Evolutionary conservation across 192 early-diverging fungal genomes (phyloP), one percentile per base, ranked within the genome.

Genomic region (Umbelopsis vinacea): DNA sequence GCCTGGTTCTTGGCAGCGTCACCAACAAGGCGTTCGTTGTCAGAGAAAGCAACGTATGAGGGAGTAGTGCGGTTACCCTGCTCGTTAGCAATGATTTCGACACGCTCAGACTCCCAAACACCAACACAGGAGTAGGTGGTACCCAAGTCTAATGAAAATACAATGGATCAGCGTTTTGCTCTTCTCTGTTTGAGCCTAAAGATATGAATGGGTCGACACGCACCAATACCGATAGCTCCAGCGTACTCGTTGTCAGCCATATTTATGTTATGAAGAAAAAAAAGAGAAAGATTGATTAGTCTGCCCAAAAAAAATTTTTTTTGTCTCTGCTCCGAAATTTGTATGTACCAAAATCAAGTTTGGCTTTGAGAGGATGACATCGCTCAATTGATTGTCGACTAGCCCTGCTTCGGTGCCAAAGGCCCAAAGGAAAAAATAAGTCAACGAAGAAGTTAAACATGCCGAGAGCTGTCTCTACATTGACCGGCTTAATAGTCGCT

Each of bases 1-100:
- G 93, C 93, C 90, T 96, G 95, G 88, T 97, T 99, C 92, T 97
- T 99, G 79, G 97, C 96, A 73, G 97, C 94, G 84, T 99, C 96
- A 82, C 97, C 97, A 77, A 99, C 96, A 73, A 99, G 90, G 86
- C 97, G 96, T 90, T 99, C 97, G 76, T 88, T 81, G 88, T 97
- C 97, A 68, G 95, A 94, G 88, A 99, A 99, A 53, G 79, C 95
- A 70, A 99, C 97, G 74, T 97, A 97, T 72, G 95, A 96, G 66
- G 97, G 96, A 66, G 96, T 99, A 71, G 95, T 99, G 76, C 97
- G 93, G 91, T 97, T 96, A 83, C 97, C 97, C 88, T 99, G 96
- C 85, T 97, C 97, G 88, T 99, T 99, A 86, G 95, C 94, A 82
- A 98, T 96, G 78, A 98, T 96, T 83, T 97, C 95, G 71, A 96